Evolutionary conservation across 2,329 filamentous ascomycete genomes (phyloP), one percentile per base, ranked within the genome.

Genomic region (Fusarium papillatum): DNA sequence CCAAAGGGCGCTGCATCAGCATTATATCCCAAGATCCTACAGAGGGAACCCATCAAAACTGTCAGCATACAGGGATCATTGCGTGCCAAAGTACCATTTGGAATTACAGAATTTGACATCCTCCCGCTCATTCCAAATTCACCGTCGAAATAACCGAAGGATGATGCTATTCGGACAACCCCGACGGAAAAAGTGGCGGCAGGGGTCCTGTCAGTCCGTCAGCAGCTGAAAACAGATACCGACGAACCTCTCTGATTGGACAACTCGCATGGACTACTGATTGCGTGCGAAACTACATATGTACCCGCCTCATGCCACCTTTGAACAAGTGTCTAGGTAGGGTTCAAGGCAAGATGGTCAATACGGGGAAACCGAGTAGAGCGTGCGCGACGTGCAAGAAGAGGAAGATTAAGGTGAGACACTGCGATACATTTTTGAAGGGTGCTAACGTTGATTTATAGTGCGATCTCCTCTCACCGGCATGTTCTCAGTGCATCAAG

Each of bases 301-400:
- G 24, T 50, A 50, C 22, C 22, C 5, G 9, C 46, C 14, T 26
- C 24, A 50, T 19, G 24, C 46, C 46, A 26, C 46, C 46, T 50
- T 19, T 50, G 24, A 26, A 19, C 22, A 50, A 11, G 16, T 50
- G 8, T 26, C 16, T 0, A 1, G 8, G 11, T n/a, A 26, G 4
- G 8, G 46, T 16, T 22, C 10, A 36, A 57, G 29, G 29, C 24
- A 50, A 26, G 8, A 78, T 77, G 74, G 75, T 68, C 7, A 77
- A 77, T 39, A 64, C 75, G 4, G 76, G 77, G 13, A 76, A 68
- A 17, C 77, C 75, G 10, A 78, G 77, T 6, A 69, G 69, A 29
- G 77, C 60, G 11, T 78, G 77, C 29, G 62, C 76, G 14, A 73
- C 69, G 1, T 78, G 77, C 16, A 78, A 75, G 61, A 68, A 72